Percentiles rank a stretch among this genome's conserved stretches.
Conservation (phyloP, 1,284 basidiomycete genomes). For the Thecaphora thlaspeos region DNA sequence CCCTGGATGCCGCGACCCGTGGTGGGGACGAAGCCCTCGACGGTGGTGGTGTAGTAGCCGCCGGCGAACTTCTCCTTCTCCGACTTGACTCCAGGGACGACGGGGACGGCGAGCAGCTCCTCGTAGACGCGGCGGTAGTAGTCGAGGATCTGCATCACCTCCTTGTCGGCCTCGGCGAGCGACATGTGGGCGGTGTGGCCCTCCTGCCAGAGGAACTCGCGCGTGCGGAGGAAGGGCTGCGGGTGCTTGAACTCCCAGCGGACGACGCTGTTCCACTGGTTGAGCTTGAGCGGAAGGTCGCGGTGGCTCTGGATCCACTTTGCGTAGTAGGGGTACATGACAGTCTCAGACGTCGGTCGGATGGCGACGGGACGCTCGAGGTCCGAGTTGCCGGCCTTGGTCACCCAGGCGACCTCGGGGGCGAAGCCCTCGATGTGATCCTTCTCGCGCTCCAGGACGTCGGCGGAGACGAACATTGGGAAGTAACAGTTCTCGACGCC, state of each 20-base stretch:
- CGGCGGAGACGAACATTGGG: constrained; percentile 95
- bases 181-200: constrained; percentile 94
- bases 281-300: constrained; percentile 93
- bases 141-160: constrained; percentile 91
- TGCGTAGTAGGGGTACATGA: constrained; percentile 95
- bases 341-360: constrained; percentile 94
- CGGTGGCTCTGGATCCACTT: constrained; percentile 99
- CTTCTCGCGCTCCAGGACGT: constrained; percentile 93
- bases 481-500: constrained; percentile 98
- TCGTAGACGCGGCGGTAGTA: constrained; percentile 96
- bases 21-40: constrained; percentile 96
- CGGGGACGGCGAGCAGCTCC: constrained; percentile 93
- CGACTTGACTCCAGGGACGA: constrained; percentile 93
- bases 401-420: constrained; percentile 99
- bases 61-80: constrained; percentile 99
- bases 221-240: constrained; percentile 94
- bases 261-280: constrained; percentile 99
- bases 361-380: constrained; percentile 97
- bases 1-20: constrained; percentile 97
- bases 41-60: constrained; percentile 94
- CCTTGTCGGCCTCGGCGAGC: constrained; percentile 81
- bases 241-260: constrained; percentile 99
- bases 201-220: constrained; percentile 99
- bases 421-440: constrained; percentile 99
- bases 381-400: constrained; percentile 85